Base-by-base conservation (phyloP, 1,284 basidiomycete species). In the Sparassis latifolia region DNA sequence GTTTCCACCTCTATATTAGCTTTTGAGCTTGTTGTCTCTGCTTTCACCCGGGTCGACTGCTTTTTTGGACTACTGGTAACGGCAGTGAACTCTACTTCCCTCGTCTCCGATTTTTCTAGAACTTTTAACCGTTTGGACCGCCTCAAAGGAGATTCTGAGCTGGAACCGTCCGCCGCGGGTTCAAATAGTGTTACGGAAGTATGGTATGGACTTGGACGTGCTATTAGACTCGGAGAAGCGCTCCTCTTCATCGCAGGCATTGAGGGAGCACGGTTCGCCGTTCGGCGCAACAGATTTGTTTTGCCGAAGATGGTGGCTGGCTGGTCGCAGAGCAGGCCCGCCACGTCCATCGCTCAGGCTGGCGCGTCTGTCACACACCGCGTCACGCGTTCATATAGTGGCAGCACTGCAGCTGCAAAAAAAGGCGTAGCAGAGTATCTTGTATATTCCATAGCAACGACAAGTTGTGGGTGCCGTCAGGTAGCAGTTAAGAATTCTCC, bases 121-220 rank as follows among this genome's bases (percentile, higher is more conserved):
- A 46, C n/a, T 45, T 56, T 58, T 42, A 57, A 41, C 29, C 57
- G 48, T 42, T 58, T 58, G 10, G 55, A 59, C 2, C 58, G 54
- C 20, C 58, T 47, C 31, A 49, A 12, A 35, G 44, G 40, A 3
- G 38, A 9, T 9, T 41, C 39, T 10, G 54, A 38, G 20, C 28
- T 47, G 20, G 28, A 28, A 20, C 20, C 20, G 20, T 20, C 20
- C 20, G 20, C 20, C 20, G 20, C 20, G 20, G 52, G 12, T 31
- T 50, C 52, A 50, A 48, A 60, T 12, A 60, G 44, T 2, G 57
- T 57, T 10, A 60, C 55, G 7, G 50, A 39, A 4, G 57, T 29
- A 47, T 58, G 52, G 45, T 51, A 58, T 29, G 55, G 48, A 43
- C 58, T 60, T 12, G 58, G 53, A 28, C 46, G 54, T 5, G 39